Conservation (phyloP, 2,329 filamentous ascomycete species). For the Colletotrichum karsti region DNA sequence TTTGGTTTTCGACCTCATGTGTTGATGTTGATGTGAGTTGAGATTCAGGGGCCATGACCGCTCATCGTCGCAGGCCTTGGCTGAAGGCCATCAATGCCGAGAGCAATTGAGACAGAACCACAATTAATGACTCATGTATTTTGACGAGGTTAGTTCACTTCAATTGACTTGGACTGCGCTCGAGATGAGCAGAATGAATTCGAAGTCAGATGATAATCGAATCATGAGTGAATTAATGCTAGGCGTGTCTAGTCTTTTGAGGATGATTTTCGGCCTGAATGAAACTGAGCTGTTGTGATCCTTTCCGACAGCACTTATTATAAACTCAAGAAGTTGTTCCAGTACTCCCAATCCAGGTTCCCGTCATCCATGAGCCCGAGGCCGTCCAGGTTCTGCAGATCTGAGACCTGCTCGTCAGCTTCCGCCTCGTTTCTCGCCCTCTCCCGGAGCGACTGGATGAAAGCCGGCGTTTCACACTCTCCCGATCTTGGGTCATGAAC, state of each 20-base stretch:
- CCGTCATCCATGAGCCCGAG: background rate
- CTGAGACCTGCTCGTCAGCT: background rate
- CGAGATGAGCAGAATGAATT: background rate
- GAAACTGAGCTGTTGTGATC: background rate
- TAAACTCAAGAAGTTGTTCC: constrained; percentile 10
- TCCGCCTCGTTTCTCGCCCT: background rate
- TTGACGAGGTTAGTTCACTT: background rate
- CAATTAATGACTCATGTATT: background rate
- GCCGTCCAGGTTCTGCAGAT: background rate
- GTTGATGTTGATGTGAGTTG: background rate
- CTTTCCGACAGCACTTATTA: background rate
- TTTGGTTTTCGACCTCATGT: background rate
- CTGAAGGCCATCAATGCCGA: background rate
- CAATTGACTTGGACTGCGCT: background rate
- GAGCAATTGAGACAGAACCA: background rate
- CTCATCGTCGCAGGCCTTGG: background rate
- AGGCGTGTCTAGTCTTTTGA: too few relatives aligned
- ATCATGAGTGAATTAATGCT: too few relatives aligned
- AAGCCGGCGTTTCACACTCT: background rate
- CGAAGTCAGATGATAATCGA: background rate
- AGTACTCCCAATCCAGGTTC: constrained; percentile 19
- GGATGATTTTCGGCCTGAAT: too few relatives aligned
- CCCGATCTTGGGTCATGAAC: background rate
- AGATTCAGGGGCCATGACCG: background rate
- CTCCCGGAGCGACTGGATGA: background rate